Percentiles rank a stretch among this genome's conserved stretches.
phyloP scores from a whole-genome alignment of 108 stramenopile species.

The Nannochloropsis salina region DNA sequence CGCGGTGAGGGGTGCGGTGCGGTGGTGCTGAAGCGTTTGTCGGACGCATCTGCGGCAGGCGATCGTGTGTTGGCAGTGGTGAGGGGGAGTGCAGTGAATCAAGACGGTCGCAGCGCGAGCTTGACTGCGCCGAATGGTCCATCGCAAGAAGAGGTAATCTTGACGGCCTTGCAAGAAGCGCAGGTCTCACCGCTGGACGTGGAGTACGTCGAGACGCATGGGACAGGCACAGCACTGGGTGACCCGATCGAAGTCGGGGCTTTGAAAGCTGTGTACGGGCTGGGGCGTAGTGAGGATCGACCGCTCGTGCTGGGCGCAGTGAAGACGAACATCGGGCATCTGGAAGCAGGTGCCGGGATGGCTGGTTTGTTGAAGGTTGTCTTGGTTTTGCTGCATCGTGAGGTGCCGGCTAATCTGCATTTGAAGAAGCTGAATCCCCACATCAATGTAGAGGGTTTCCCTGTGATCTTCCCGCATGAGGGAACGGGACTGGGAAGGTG shows the following conservation, averaged over 20 bases:
- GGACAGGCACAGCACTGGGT: constrained; percentile 56
- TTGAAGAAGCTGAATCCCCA: constrained; percentile 42
- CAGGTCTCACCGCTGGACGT: constrained; percentile 33
- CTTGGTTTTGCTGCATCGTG: constrained; percentile 39
- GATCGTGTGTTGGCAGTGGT: neutral
- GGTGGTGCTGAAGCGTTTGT: constrained; percentile 28
- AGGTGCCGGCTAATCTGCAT: constrained; percentile 50
- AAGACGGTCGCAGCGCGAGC: constrained; percentile 53
- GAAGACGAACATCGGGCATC: constrained; percentile 56
- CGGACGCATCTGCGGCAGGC: neutral
- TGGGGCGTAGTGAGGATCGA: constrained; percentile 21
- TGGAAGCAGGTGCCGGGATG: constrained; percentile 54
- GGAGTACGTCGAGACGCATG: constrained; percentile 55
- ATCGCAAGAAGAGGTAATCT: constrained; percentile 39
- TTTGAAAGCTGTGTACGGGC: constrained; percentile 43
- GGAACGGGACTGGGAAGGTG: neutral
- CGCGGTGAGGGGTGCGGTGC: constrained; percentile 44
- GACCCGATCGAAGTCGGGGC: constrained; percentile 55
- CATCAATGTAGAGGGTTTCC: constrained; percentile 34
- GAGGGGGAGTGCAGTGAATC: constrained; percentile 49
- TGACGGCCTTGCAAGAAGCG: constrained; percentile 35
- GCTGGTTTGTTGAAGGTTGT: constrained; percentile 51
- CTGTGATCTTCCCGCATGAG: constrained; percentile 26
- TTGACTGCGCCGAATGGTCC: constrained; percentile 56
- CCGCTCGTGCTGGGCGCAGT: constrained; percentile 54